Percentiles rank a stretch among this genome's conserved stretches.
Evolutionary conservation across 306 rosid genomes (phyloP).

Genomic region (Trichosanthes cucumerina): DNA sequence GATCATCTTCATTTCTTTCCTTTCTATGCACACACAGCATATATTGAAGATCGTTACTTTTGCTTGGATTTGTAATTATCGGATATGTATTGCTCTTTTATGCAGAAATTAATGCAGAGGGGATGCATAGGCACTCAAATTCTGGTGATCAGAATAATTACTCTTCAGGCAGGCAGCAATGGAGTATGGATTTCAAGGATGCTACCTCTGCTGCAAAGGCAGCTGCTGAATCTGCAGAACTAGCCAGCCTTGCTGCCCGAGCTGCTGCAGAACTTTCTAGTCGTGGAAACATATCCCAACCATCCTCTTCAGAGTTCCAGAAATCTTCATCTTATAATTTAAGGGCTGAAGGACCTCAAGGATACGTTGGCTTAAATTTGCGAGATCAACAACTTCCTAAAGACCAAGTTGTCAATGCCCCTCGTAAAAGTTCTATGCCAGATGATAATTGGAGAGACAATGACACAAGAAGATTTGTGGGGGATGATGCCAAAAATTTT

Average conservation of each 20-base stretch:
- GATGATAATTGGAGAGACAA: slow-evolving; percentile 21
- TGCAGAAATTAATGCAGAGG: slow-evolving; percentile 32
- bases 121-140: slow-evolving; percentile 26
- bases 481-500: slow-evolving; percentile 21
- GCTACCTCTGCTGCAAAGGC: slow-evolving; percentile 96
- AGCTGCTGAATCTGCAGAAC: slow-evolving; percentile 97
- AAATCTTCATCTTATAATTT: slow-evolving; percentile 16
- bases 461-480: slow-evolving; percentile 23
- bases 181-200: slow-evolving; percentile 81
- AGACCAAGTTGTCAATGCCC: slow-evolving; percentile 18
- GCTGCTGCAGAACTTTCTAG: slow-evolving; percentile 97
- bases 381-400: slow-evolving; percentile 28
- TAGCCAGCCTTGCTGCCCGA: slow-evolving; percentile 86
- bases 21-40: not conserved
- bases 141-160: slow-evolving; percentile 30
- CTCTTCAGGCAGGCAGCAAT: slow-evolving; percentile 31
- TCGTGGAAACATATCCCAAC: slow-evolving; percentile 34
- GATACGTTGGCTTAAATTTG: slow-evolving; percentile 12
- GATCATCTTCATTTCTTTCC: not conserved
- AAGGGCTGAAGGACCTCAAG: slow-evolving; percentile 32
- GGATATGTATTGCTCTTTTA: slow-evolving; percentile 17
- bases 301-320: slow-evolving; percentile 40
- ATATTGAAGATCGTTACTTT: not conserved
- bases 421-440: slow-evolving; percentile 22
- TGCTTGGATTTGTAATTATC: not conserved